Conservation (phyloP, 306 rosid species). For the Macrotyloma uniflorum region DNA sequence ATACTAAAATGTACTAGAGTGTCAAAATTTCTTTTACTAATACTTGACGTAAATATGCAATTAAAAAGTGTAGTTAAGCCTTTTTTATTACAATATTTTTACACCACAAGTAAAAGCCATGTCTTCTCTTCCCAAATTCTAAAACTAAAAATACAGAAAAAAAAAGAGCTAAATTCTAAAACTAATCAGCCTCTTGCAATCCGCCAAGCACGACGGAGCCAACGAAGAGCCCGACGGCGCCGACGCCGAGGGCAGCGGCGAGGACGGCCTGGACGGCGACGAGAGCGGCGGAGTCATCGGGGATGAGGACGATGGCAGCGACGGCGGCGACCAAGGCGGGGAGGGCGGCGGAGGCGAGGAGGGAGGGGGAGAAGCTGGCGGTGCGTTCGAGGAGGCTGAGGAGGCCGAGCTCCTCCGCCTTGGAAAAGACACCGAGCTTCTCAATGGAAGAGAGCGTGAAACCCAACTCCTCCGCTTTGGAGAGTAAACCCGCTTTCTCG, state of each 20-base stretch:
- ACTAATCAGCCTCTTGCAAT: conserved; percentile 78
- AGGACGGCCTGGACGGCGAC: conserved; percentile 63
- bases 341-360: conserved; percentile 71
- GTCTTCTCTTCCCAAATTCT: background rate
- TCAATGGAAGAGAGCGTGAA: conserved; percentile 86
- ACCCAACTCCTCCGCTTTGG: conserved; percentile 88
- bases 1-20: no score
- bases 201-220: conserved; percentile 83
- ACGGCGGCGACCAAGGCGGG: conserved; percentile 72
- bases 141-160: background rate
- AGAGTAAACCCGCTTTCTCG: conserved; percentile 76
- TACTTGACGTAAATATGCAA: no score
- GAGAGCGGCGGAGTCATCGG: conserved; percentile 77
- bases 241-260: conserved; percentile 67
- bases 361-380: conserved; percentile 64
- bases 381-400: conserved; percentile 75
- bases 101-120: no score
- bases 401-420: conserved; percentile 88
- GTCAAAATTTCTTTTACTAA: no score
- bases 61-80: no score
- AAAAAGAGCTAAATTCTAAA: background rate
- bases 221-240: conserved; percentile 68
- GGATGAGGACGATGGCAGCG: conserved; percentile 63
- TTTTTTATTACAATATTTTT: no score
- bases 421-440: conserved; percentile 82